phyloP scores from a whole-genome alignment of 2,329 filamentous ascomycete species.

The Coniochaeta hoffmannii region DNA sequence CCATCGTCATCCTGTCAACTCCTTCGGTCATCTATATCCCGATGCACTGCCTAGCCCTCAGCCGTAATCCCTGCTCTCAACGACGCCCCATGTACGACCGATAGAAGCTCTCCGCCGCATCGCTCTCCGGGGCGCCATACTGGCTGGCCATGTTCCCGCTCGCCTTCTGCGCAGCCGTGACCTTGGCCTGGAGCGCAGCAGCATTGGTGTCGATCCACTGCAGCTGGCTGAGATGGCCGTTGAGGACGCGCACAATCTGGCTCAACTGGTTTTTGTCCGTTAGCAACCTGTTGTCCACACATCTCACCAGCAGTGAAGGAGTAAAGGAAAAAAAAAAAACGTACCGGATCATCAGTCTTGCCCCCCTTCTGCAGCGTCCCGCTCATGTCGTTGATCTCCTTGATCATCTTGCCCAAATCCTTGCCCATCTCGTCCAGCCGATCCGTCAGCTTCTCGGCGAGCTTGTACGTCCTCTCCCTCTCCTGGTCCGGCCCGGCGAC shows the following conservation, averaged over 20 bases:
- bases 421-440: conserved; percentile 89
- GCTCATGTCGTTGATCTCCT: conserved; percentile 94
- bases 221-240: conserved; percentile 83
- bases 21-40: too few relatives aligned
- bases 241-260: conserved; percentile 92
- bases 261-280: conserved; percentile 54
- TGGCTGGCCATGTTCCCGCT: conserved; percentile 53
- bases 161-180: conserved; percentile 73
- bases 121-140: conserved; percentile 54
- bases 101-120: conserved; percentile 84
- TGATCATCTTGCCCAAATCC: conserved; percentile 91
- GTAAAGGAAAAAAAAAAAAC: too few relatives aligned
- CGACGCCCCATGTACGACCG: conserved; percentile 75
- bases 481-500: conserved; percentile 89
- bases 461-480: conserved; percentile 90
- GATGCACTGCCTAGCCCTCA: too few relatives aligned
- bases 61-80: conserved; percentile 21
- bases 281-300: conserved; percentile 13
- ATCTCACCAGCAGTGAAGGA: background rate
- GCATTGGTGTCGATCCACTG: conserved; percentile 91
- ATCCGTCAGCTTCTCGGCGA: conserved; percentile 88
- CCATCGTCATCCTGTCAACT: too few relatives aligned
- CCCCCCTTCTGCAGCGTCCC: conserved; percentile 79
- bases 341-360: conserved; percentile 80
- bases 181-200: conserved; percentile 72